Conservation (phyloP, 345 rosid species). For the Erucastrum elatum region DNA sequence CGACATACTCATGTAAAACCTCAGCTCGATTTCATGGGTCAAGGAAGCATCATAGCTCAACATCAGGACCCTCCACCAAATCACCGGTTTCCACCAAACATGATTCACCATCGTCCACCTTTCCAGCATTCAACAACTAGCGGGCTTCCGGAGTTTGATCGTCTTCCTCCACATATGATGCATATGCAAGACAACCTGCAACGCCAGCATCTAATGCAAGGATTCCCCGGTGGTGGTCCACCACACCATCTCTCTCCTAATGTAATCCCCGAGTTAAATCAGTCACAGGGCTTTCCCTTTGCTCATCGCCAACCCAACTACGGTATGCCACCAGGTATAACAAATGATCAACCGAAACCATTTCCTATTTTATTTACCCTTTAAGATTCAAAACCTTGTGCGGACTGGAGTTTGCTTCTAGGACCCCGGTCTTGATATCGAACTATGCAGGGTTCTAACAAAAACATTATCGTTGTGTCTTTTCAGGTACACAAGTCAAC, state of each 20-base stretch:
- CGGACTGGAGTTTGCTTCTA: not conserved
- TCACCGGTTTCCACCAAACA: constrained; percentile 57
- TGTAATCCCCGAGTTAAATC: constrained; percentile 55
- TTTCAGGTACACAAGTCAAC: constrained; percentile 54
- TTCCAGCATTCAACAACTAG: constrained; percentile 53
- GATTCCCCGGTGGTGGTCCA: constrained; percentile 56
- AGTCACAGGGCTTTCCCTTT: constrained; percentile 62
- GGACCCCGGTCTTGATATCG: not conserved
- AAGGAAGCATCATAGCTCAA: constrained; percentile 47
- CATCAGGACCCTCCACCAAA: constrained; percentile 54
- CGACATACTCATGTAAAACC: constrained; percentile 58
- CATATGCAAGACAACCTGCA: constrained; percentile 60
- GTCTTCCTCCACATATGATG: constrained; percentile 60
- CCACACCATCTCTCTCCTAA: constrained; percentile 45
- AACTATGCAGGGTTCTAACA: not conserved
- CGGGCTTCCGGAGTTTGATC: constrained; percentile 63
- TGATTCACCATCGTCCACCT: constrained; percentile 59
- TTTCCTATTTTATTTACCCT: constrained; percentile 2
- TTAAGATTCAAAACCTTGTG: not conserved
- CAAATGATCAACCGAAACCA: not conserved
- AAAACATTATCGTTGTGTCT: not conserved
- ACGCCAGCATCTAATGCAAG: constrained; percentile 55
- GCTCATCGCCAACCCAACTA: constrained; percentile 62
- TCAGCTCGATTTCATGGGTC: constrained; percentile 59
- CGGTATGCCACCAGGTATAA: constrained; percentile 52